A percentile compares a stretch with the other conserved stretches of the same genome.
Conservation (phyloP, 345 rosid genomes). For the Citrus inodora region DNA sequence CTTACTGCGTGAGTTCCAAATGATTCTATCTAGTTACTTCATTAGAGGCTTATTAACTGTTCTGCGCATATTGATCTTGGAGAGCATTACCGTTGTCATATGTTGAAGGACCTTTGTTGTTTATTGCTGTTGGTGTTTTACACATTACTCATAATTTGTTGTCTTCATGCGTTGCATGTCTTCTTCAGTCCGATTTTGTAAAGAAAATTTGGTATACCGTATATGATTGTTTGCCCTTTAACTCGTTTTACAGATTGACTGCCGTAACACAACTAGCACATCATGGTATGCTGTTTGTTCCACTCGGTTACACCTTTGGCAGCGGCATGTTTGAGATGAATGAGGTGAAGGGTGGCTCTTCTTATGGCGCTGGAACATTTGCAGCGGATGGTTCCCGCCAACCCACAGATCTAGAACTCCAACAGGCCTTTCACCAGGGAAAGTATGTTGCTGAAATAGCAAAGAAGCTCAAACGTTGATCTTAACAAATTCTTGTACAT, state of each 20-base stretch:
- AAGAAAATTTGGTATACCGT: neutral
- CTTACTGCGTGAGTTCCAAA: conserved; percentile 75
- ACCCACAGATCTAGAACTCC: conserved; percentile 77
- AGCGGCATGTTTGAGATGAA: conserved; percentile 82
- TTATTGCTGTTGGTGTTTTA: neutral
- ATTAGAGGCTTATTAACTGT: neutral
- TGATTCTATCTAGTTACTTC: neutral
- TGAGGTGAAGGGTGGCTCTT: conserved; percentile 89
- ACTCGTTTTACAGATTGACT: conserved; percentile 52
- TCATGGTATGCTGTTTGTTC: conserved; percentile 91
- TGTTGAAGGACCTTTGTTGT: neutral
- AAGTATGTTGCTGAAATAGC: conserved; percentile 78
- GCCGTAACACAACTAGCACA: conserved; percentile 84
- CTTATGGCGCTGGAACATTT: conserved; percentile 89
- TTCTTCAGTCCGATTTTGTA: neutral
- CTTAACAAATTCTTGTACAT: neutral
- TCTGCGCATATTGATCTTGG: neutral
- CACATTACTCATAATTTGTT: neutral
- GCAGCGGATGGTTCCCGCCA: conserved; percentile 84
- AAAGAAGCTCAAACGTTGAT: conserved; percentile 52
- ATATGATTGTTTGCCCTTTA: neutral
- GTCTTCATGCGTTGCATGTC: neutral
- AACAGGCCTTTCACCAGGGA: conserved; percentile 83
- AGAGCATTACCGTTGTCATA: neutral
- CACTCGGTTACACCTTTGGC: conserved; percentile 86